Base-by-base conservation (phyloP, 1,284 basidiomycete genomes). In the Cutaneotrichosporon sp. region DNA sequence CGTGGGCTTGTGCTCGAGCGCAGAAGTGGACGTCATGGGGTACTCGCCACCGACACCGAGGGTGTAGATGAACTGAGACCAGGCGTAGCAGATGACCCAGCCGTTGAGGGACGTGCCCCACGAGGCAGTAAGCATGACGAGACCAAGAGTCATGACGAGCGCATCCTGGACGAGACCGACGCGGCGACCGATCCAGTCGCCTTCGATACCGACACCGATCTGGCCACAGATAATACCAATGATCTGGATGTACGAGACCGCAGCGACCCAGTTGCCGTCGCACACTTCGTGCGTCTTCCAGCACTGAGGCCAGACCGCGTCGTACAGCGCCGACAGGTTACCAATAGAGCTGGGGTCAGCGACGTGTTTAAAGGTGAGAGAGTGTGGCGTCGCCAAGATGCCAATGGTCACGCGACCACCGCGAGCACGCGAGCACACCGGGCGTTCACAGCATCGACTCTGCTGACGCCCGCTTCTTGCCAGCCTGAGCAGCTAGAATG, bases 81-180 rank as follows among this genome's bases (percentile, higher is more conserved):
- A 69, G 33, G 75, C 78, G 65, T 80, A 80, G 61, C 75, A 78
- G 67, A 80, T 79, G 54, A 81, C 76, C 79, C 79, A 81, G n/a
- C 78, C 79, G 56, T 80, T 73, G 50, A 80, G 70, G 18, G 67
- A 61, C 4, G 67, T 73, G 22, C 78, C 79, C 80, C 80, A 81
- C 59, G 78, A 77, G 15, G 77, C 76, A 18, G 78, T 80, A 43
- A 81, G 74, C 77, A 80, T 79, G 63, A 80, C 64, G 49, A 79
- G 73, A 54, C 78, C 79, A 46, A 81, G 60, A 35, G 67, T 64
- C 73, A 75, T 74, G 57, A 76, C 61, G 47, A 74, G 60, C 1
- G 74, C 74, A 49, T 75, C 75, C 63, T 77, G 75, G 36, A 76
- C 70, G 63, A 80, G 70, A 59, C 79, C 78, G 54, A 78, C 77